Base-by-base conservation (phyloP, 2,329 filamentous ascomycete genomes). In the Hypoxylon sp. region DNA sequence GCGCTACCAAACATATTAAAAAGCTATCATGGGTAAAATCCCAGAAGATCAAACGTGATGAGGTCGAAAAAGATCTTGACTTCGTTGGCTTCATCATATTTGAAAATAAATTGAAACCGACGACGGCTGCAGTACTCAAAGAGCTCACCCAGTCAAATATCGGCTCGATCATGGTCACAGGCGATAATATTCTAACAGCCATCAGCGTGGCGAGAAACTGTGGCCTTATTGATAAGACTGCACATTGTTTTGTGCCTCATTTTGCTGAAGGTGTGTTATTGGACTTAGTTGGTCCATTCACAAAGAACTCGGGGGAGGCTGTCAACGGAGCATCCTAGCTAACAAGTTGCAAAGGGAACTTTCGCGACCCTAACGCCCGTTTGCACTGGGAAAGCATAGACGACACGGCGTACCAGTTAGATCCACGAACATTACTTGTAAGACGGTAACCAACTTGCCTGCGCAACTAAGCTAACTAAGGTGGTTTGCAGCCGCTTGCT, bases 31-130 rank as follows among this genome's bases (percentile, higher is more conserved):
- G 93, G 94, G 88, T 97, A 57, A 97, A 96, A 76, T 90, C 94
- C 5, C 93, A 98, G 74, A 97, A 97, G 80, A 94, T 98, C 90
- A 91, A 89, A 71, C 90, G 96, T 28, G 82, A 89, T 38, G 92
- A 97, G 55, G 94, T 92, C 7, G 96, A 99, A 78, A 91, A 87
- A 2, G 84, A 89, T 30, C 85, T 99, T 9, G 89, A 95, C 46
- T 98, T 99, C 74, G 86, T 94, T 33, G 96, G 96, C 4, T 99
- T 99, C 80, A 98, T 99, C 75, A 91, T 99, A 56, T 99, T 99
- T 72, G 96, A 99, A 80, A 99, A 99, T 81, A 99, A 99, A 80
- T 82, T 99, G 65, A 99, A 99, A 78, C 90, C 92, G 1, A 93
- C 88, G 18, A 97, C 95, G 0, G 86, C 92, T 1, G 86, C 85